A percentile compares a stretch with the other conserved stretches of the same genome.
Evolutionary conservation across 2,329 filamentous ascomycete genomes (phyloP).

Genomic region (Cladorrhinum sp.): DNA sequence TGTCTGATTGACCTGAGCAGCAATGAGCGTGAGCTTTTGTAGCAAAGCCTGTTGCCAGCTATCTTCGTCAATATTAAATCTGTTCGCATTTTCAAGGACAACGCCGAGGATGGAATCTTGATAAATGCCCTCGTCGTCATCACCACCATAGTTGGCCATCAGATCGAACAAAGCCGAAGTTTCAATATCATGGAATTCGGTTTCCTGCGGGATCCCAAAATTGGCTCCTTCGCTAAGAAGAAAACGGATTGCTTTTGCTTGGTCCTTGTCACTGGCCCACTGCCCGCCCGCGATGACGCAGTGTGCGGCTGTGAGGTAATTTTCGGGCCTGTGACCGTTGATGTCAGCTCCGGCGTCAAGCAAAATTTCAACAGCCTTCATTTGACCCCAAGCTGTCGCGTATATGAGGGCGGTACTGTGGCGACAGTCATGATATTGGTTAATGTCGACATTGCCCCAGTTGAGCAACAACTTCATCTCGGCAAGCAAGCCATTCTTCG

Average conservation of each 20-base stretch:
- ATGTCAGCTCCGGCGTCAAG: not conserved
- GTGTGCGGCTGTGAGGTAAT: not conserved
- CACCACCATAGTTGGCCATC: too few species aligned
- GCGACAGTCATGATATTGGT: too few species aligned
- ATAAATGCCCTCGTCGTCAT: too few species aligned
- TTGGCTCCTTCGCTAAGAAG: not conserved
- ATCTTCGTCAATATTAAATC: not conserved
- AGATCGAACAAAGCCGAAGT: too few species aligned
- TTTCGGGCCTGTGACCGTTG: not conserved
- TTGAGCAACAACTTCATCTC: too few species aligned
- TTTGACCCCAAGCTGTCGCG: not conserved
- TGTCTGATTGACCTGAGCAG: not conserved
- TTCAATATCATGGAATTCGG: too few species aligned
- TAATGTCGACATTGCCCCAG: too few species aligned
- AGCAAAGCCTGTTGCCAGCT: not conserved
- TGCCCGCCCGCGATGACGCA: not conserved
- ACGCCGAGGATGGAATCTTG: too few species aligned
- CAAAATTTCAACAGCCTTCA: not conserved
- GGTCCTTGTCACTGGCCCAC: not conserved
- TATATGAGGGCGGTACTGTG: not conserved
- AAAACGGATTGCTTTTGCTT: not conserved
- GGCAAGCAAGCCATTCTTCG: too few species aligned
- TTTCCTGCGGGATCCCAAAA: not conserved
- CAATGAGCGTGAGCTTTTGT: not conserved
- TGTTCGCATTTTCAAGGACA: not conserved